Evolutionary conservation across 2,329 filamentous ascomycete species (phyloP), one percentile per base, ranked within the genome.

Genomic region (Teratosphaeria gauchensis): DNA sequence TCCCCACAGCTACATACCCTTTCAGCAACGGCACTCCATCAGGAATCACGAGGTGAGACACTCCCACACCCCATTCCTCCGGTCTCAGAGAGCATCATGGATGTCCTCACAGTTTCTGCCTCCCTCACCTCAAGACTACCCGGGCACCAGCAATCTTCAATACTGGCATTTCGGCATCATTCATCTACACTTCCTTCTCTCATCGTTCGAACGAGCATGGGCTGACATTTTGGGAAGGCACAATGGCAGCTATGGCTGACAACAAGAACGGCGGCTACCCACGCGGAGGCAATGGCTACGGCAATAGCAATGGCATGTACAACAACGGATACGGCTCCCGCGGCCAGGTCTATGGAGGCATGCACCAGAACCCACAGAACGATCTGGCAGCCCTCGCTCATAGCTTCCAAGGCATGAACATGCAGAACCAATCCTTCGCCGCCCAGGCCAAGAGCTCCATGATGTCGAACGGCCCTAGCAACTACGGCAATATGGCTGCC

Each of bases 361-460:
- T 70, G 66, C 66, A 69, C 57, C 66, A 67, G 54, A 65, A 65
- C 60, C 63, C 64, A 55, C 61, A 59, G 59, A 61, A 66, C 62
- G 70, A 70, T 55, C 69, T 75, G 65, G 65, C 70, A 30, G 66
- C 70, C 53, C 65, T 75, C 60, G 65, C 73, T 71, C 71, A 74
- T 68, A 64, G 66, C 61, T 73, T 75, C 57, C 72, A 73, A 69
- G 72, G 71, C 65, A 72, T 75, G 69, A 73, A 69, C 64, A 62
- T 75, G 63, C 65, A 65, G 53, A 67, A 67, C 61, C 64, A 66
- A 53, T 62, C 69, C 58, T 74, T 71, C 65, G 68, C 69, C 30
- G 64, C 68, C 58, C 69, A 72, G 62, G 65, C 65, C 64, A 71
- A 70, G 68, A 69, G 65, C 61, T 66, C 66, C 58, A 68, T 73